Evolutionary conservation across 306 rosid genomes (phyloP).

Genomic region (Cicer arietinum): DNA sequence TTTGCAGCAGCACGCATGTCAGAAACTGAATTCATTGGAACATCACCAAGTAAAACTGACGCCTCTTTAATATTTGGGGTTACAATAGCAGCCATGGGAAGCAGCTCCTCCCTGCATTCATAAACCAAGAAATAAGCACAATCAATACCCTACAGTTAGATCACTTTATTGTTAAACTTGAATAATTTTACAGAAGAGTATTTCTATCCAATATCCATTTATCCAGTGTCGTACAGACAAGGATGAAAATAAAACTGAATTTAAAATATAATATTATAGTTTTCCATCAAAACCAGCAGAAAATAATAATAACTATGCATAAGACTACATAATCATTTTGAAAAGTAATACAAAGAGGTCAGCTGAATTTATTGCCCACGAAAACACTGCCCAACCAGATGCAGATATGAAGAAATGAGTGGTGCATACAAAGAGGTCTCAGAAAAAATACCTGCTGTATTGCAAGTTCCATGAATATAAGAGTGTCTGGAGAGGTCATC

Average conservation of each 20-base stretch:
- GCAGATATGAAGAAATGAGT: slow-evolving; percentile 5
- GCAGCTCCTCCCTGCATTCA: slow-evolving; percentile 79
- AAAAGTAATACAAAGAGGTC: no score
- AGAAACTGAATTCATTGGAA: slow-evolving; percentile 71
- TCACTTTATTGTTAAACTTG: slow-evolving; percentile 17
- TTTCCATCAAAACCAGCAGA: slow-evolving; percentile 19
- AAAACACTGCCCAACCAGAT: background rate
- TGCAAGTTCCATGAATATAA: slow-evolving; percentile 73
- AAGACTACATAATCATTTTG: background rate
- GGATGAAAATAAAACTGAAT: slow-evolving; percentile 4
- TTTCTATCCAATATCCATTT: slow-evolving; percentile 13
- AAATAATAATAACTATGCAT: slow-evolving; percentile 16
- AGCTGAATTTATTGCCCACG: background rate
- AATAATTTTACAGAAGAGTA: slow-evolving; percentile 3
- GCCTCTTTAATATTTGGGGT: slow-evolving; percentile 97
- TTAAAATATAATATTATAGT: background rate
- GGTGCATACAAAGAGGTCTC: background rate
- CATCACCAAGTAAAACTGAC: slow-evolving; percentile 73
- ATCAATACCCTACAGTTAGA: slow-evolving; percentile 32
- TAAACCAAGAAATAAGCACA: slow-evolving; percentile 41
- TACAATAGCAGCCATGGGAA: slow-evolving; percentile 84
- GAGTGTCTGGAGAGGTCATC: slow-evolving; percentile 36
- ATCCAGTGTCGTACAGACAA: background rate
- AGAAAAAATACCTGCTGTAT: slow-evolving; percentile 62
- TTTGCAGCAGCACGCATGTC: slow-evolving; percentile 92